phyloP scores from a whole-genome alignment of 257 asterid genomes.

The Salvia rosmarinus region DNA sequence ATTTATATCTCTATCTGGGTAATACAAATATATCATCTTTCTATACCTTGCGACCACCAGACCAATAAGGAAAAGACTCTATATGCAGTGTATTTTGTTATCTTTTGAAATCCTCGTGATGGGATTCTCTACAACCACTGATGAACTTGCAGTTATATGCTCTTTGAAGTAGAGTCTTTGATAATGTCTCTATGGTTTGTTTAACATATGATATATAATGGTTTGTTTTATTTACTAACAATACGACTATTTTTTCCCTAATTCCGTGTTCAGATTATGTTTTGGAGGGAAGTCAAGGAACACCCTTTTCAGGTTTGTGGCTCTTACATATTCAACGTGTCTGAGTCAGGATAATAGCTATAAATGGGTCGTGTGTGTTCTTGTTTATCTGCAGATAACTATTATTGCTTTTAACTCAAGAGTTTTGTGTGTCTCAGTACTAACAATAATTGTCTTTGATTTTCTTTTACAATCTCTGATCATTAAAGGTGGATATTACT shows the following conservation, averaged over 20 bases:
- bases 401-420: constrained; percentile 15
- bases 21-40: background rate
- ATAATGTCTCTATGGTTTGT: background rate
- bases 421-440: background rate
- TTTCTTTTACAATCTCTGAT: constrained; percentile 25
- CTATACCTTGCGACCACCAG: constrained; percentile 10
- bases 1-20: background rate
- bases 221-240: constrained; percentile 38
- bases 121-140: constrained; percentile 11
- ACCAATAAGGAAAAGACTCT: constrained; percentile 4
- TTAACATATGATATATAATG: constrained; percentile 4
- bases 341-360: constrained; percentile 20
- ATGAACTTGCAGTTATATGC: constrained; percentile 2
- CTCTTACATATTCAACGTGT: constrained; percentile 34
- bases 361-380: constrained; percentile 5
- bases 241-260: constrained; percentile 17
- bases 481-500: constrained; percentile 82
- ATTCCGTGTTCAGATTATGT: constrained; percentile 76
- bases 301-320: constrained; percentile 91
- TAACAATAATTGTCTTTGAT: constrained; percentile 30
- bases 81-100: constrained; percentile 13
- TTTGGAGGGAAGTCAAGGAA: constrained; percentile 99
- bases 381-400: constrained; percentile 27
- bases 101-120: background rate
- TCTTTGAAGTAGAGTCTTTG: constrained; percentile 2